Evolutionary conservation across 495 filamentous ascomycete species (phyloP).

Genomic region (Terfezia claveryi): DNA sequence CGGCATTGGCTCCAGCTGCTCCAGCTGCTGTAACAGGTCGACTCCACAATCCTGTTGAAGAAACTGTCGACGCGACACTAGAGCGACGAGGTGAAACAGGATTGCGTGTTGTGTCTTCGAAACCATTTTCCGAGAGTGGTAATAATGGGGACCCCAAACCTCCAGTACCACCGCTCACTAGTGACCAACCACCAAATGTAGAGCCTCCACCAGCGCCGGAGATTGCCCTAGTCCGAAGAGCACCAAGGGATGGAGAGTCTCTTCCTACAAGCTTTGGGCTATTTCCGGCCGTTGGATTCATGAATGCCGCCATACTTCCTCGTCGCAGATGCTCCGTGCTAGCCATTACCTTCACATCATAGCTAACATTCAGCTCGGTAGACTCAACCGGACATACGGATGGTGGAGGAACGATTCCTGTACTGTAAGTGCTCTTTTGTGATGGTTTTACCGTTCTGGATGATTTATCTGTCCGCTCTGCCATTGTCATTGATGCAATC

Average conservation of each 20-base stretch:
- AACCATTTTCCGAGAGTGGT: not conserved
- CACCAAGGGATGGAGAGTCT: not conserved
- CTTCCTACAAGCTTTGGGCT: not conserved
- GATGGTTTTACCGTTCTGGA: not conserved
- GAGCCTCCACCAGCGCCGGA: not conserved
- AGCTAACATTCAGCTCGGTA: constrained; percentile 30
- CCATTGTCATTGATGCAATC: constrained; percentile 80
- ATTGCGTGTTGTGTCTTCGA: not conserved
- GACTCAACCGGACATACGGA: constrained; percentile 21
- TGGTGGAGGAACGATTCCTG: constrained; percentile 8
- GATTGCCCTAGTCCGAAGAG: not conserved
- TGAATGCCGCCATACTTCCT: constrained; percentile 15
- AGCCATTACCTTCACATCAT: constrained; percentile 53
- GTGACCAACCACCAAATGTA: not conserved
- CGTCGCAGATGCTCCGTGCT: constrained; percentile 62
- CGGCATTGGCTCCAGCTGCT: not conserved
- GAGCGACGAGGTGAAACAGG: not conserved
- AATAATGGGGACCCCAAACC: too few relatives aligned
- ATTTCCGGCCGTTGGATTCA: not conserved
- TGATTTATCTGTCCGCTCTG: constrained; percentile 38
- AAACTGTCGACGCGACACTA: not conserved
- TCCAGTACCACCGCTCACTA: not conserved
- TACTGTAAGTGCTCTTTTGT: constrained; percentile 15
- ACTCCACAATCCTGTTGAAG: not conserved
- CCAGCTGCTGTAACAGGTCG: not conserved